Conservation (phyloP, 257 asterid species). For the Coffea eugenioides region DNA sequence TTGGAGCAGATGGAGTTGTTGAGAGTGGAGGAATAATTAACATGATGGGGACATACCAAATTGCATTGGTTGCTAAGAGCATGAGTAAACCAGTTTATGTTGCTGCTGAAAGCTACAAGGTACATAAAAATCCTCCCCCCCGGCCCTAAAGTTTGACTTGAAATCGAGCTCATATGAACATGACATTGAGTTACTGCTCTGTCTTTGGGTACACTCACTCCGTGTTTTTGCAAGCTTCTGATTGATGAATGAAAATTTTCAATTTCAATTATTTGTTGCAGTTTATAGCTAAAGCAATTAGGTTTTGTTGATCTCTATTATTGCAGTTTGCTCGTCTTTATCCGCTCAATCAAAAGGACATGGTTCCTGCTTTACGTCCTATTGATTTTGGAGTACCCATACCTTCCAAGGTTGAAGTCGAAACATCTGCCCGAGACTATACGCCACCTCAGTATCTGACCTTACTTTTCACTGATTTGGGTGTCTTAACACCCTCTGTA, state of each 20-base stretch:
- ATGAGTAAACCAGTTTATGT: constrained; percentile 94
- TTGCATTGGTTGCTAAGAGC: constrained; percentile 92
- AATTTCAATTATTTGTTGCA: neutral
- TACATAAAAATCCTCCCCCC: constrained; percentile 11
- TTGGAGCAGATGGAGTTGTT: constrained; percentile 96
- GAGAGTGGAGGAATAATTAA: constrained; percentile 95
- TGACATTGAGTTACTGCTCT: neutral
- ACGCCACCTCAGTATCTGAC: constrained; percentile 90
- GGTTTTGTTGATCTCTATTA: neutral
- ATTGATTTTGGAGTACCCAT: constrained; percentile 94
- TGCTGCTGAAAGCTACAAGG: constrained; percentile 97
- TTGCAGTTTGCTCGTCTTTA: constrained; percentile 90
- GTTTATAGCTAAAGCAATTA: neutral
- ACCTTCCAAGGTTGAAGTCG: constrained; percentile 89
- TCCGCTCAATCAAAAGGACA: constrained; percentile 87
- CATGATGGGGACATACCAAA: constrained; percentile 98
- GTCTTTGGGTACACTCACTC: neutral
- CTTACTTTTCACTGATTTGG: constrained; percentile 80
- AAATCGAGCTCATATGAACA: neutral
- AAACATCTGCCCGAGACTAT: constrained; percentile 91
- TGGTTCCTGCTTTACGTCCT: constrained; percentile 87
- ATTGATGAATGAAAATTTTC: neutral
- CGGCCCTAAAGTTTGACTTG: neutral
- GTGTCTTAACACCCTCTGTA: constrained; percentile 88
- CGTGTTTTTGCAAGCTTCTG: neutral